Evolutionary conservation across 2,329 filamentous ascomycete genomes (phyloP).

Genomic region (Scedosporium dehoogii): DNA sequence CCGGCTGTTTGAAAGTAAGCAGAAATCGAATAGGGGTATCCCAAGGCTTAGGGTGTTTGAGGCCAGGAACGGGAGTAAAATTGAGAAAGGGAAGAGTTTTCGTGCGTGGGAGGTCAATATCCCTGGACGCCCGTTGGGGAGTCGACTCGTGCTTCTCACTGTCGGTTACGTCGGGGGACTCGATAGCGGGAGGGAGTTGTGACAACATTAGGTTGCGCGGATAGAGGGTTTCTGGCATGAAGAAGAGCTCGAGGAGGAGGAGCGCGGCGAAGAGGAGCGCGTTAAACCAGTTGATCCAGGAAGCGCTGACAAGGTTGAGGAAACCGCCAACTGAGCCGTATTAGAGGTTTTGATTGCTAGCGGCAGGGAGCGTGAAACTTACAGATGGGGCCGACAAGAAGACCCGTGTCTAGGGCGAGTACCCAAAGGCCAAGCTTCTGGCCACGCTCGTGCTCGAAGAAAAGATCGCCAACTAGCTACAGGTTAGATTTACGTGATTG

Average conservation of each 20-base stretch:
- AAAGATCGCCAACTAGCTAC: constrained; percentile 34
- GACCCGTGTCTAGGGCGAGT: constrained; percentile 41
- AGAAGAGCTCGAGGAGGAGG: constrained; percentile 34
- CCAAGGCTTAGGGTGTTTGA: constrained; percentile 39
- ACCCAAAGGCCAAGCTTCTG: constrained; percentile 47
- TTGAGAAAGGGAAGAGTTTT: constrained; percentile 34
- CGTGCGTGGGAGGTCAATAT: constrained; percentile 22
- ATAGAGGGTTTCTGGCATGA: constrained; percentile 47
- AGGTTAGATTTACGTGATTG: background rate
- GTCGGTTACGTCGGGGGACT: background rate
- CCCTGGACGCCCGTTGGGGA: constrained; percentile 7
- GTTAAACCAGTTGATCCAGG: constrained; percentile 45
- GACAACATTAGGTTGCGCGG: constrained; percentile 39
- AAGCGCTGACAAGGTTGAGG: constrained; percentile 32
- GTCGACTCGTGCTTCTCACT: constrained; percentile 8
- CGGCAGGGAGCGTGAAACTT: background rate
- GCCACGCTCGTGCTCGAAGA: constrained; percentile 46
- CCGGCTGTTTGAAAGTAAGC: constrained; percentile 34
- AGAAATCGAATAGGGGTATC: constrained; percentile 34
- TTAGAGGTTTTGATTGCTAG: background rate
- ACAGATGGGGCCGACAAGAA: constrained; percentile 29
- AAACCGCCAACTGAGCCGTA: constrained; percentile 34
- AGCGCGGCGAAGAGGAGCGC: constrained; percentile 41
- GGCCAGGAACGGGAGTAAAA: constrained; percentile 33
- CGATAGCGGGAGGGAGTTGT: background rate